phyloP scores from a whole-genome alignment of 176 grass and related monocot genomes.

The Oryza coarctata region DNA sequence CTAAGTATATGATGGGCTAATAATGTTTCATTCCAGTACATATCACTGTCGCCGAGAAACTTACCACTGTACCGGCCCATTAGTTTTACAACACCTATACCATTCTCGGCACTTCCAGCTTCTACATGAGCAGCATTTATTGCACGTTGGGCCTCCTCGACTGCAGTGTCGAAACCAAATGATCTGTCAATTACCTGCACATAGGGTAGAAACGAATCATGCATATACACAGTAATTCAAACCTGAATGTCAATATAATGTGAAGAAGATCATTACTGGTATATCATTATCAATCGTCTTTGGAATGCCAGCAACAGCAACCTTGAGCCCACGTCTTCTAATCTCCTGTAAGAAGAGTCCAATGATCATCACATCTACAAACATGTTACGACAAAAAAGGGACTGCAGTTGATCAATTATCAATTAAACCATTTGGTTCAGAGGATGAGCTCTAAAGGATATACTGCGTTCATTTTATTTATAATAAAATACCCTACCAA shows the following conservation, averaged over 20 bases:
- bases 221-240: neutral
- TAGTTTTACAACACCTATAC: constrained; percentile 91
- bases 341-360: constrained; percentile 62
- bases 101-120: constrained; percentile 96
- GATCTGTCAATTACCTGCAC: constrained; percentile 95
- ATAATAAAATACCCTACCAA: neutral
- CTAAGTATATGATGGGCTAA: neutral
- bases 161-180: constrained; percentile 98
- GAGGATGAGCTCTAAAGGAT: neutral
- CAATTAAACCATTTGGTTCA: constrained; percentile 6
- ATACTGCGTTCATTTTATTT: neutral
- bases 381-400: neutral
- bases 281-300: constrained; percentile 99
- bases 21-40: constrained; percentile 7
- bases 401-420: constrained; percentile 1
- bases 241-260: constrained; percentile 16
- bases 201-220: neutral
- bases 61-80: constrained; percentile 97
- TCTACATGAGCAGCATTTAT: constrained; percentile 99
- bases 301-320: constrained; percentile 86
- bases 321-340: constrained; percentile 71
- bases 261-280: constrained; percentile 47
- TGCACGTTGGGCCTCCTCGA: constrained; percentile 94
- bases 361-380: constrained; percentile 10
- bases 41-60: neutral